These are phyloP conservation scores for Cyathus striatus DNA, from an alignment of 768 basidiomycete species.

Conservation along the genomic window DNA sequence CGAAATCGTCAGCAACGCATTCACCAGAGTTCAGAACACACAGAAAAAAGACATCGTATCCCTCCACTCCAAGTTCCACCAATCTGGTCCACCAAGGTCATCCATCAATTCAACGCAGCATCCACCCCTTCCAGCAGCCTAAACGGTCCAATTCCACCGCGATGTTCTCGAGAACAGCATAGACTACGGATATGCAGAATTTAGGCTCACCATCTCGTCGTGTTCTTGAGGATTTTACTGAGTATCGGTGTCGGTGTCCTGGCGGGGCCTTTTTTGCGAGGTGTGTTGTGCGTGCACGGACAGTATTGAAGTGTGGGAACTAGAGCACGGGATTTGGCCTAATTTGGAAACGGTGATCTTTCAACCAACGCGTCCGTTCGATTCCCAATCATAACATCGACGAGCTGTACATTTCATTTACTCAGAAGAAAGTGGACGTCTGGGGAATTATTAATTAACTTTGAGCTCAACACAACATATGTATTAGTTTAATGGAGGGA, in stretches of 20 bases:
- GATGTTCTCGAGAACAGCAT: constrained; percentile 8
- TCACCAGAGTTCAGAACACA: constrained; percentile 2
- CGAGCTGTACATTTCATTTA: too few relatives aligned
- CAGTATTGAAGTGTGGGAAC: neutral
- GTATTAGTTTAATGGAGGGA: too few relatives aligned
- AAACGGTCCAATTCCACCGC: constrained; percentile 9
- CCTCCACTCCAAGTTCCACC: neutral
- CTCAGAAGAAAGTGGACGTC: too few relatives aligned
- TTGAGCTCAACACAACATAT: too few relatives aligned
- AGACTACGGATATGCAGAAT: constrained; percentile 8
- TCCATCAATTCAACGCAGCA: constrained; percentile 19
- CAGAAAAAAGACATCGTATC: constrained; percentile 2
- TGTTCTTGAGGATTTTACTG: constrained; percentile 28
- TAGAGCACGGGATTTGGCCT: too few relatives aligned
- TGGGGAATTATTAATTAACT: too few relatives aligned
- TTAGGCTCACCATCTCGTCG: constrained; percentile 41
- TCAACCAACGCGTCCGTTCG: too few relatives aligned
- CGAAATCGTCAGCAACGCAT: constrained; percentile 12
- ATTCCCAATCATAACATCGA: too few relatives aligned
- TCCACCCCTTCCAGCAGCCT: constrained; percentile 16
- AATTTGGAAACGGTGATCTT: too few relatives aligned
- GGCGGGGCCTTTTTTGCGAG: neutral
- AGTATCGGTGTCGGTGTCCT: constrained; percentile 18
- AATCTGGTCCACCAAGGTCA: constrained; percentile 8
- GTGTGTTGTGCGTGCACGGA: neutral